A percentile compares a stretch with the other conserved stretches of the same genome.
phyloP scores from a whole-genome alignment of 176 grass and related monocot genomes.

The Panicum miliaceum region DNA sequence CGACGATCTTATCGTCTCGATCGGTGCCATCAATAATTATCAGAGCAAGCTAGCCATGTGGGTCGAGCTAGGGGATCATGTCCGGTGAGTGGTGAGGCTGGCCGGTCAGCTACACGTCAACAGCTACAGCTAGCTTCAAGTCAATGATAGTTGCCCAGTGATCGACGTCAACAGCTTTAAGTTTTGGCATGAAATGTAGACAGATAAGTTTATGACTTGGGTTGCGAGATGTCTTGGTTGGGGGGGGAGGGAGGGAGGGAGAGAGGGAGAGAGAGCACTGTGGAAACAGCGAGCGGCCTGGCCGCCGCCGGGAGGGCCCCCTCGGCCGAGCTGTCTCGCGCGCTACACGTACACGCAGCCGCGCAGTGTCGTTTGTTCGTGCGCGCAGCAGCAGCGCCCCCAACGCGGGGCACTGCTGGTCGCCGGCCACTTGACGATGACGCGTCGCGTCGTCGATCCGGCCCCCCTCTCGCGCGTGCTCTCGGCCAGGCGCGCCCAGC shows the following conservation, averaged over 20 bases:
- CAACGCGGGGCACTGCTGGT: neutral
- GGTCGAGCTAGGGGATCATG: constrained; percentile 10
- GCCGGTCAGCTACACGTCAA: neutral
- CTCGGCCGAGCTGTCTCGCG: neutral
- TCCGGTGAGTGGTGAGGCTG: neutral
- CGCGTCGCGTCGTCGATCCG: neutral
- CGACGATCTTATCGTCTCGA: constrained; percentile 36
- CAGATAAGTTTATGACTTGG: too few species aligned
- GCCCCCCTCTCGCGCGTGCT: neutral
- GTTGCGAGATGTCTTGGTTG: too few species aligned
- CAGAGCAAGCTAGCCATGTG: constrained; percentile 12
- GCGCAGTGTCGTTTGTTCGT: neutral
- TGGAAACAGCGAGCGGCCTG: too few species aligned
- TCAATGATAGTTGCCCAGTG: neutral
- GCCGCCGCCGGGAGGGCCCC: too few species aligned
- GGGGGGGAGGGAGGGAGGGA: too few species aligned
- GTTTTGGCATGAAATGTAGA: neutral
- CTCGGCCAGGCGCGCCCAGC: too few species aligned
- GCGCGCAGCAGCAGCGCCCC: too few species aligned
- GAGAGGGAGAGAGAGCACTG: too few species aligned
- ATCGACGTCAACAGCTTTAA: too few species aligned
- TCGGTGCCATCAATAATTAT: constrained; percentile 26
- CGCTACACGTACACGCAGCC: neutral
- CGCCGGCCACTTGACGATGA: neutral
- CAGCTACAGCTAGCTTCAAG: neutral